Evolutionary conservation across 176 grass and related monocot genomes (phyloP).

Genomic region (Cenchrus purpureus): DNA sequence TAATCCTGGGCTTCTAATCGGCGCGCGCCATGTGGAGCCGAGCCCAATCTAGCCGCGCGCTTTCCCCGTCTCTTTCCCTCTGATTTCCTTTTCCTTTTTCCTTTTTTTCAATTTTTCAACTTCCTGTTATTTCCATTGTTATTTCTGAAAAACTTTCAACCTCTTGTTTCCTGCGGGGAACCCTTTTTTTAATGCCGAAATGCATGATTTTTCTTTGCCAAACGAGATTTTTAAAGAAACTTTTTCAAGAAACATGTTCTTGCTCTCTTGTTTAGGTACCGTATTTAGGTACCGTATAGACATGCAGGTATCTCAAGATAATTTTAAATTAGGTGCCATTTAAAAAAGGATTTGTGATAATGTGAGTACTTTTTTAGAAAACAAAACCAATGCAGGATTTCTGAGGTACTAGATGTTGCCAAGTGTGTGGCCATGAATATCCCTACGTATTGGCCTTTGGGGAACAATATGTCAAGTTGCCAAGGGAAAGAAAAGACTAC

Average conservation of each 20-base stretch:
- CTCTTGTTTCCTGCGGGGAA: not conserved
- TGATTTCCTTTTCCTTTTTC: not conserved
- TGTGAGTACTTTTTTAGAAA: not conserved
- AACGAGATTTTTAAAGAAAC: not conserved
- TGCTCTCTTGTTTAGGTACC: not conserved
- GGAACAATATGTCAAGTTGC: not conserved
- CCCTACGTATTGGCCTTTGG: not conserved
- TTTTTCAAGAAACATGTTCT: no score
- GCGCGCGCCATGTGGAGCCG: constrained; percentile 45
- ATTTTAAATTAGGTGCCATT: no score
- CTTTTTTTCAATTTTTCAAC: not conserved
- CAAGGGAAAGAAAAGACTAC: not conserved
- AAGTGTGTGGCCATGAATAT: constrained; percentile 20
- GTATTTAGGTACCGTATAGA: not conserved
- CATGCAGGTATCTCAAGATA: no score
- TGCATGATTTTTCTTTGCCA: not conserved
- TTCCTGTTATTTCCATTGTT: not conserved
- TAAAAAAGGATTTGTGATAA: not conserved
- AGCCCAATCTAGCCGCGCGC: constrained; percentile 40
- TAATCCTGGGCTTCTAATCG: constrained; percentile 69
- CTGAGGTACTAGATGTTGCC: constrained; percentile 14
- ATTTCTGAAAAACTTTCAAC: not conserved
- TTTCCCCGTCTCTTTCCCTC: not conserved
- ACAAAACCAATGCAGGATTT: not conserved
- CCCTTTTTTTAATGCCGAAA: not conserved